phyloP scores from a whole-genome alignment of 805 yeast genomes.

The Ogataea saltuana region DNA sequence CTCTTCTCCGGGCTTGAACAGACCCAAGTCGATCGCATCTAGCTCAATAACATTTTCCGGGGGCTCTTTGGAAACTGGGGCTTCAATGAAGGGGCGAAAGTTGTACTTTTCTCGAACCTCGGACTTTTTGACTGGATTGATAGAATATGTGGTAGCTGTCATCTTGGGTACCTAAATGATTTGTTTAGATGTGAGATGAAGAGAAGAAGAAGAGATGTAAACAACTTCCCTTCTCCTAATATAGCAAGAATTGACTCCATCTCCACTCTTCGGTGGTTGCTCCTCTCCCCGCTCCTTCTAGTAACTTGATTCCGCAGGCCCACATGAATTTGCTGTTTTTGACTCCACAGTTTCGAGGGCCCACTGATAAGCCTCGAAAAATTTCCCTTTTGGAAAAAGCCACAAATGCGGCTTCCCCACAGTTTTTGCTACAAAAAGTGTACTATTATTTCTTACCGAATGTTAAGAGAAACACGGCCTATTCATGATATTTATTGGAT shows the following conservation, averaged over 20 bases:
- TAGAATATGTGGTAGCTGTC: constrained; percentile 2
- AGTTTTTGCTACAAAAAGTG: no score
- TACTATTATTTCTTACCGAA: no score
- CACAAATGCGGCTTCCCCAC: constrained; percentile 5
- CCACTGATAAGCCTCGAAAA: neutral
- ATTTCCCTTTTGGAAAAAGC: constrained; percentile 5
- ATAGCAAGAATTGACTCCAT: no score
- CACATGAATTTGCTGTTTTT: constrained; percentile 5
- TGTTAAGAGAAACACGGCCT: no score
- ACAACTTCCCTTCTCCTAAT: no score
- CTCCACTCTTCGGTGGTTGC: no score
- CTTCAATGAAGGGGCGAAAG: constrained; percentile 33
- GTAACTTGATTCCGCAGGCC: neutral
- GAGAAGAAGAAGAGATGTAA: no score
- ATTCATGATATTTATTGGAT: no score
- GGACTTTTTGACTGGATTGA: constrained; percentile 10
- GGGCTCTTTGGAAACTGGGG: constrained; percentile 22
- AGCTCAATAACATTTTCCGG: constrained; percentile 31
- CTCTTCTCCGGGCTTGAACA: constrained; percentile 40
- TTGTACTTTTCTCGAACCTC: constrained; percentile 31
- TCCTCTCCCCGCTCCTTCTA: neutral
- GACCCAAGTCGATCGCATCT: constrained; percentile 40
- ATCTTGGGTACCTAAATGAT: no score
- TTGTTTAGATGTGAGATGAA: no score
- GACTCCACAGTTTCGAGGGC: constrained; percentile 11